Evolutionary conservation across 257 asterid species (phyloP).

Genomic region (Solanum bulbocastanum): DNA sequence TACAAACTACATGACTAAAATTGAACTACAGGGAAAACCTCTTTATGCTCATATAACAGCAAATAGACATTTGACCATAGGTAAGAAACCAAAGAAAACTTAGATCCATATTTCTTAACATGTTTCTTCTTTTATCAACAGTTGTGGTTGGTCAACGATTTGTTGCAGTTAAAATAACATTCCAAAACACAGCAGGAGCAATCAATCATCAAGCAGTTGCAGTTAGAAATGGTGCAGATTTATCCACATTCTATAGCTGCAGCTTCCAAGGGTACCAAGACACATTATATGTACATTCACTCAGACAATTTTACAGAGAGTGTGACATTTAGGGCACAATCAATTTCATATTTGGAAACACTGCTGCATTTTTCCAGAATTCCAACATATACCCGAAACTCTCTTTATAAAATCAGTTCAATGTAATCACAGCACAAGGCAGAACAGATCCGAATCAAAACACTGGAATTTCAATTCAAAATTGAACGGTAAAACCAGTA

Average conservation of each 20-base stretch:
- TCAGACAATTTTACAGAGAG: constrained; percentile 6
- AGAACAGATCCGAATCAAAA: constrained; percentile 16
- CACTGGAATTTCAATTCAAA: constrained; percentile 13
- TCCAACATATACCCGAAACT: constrained; percentile 16
- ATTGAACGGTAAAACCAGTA: constrained; percentile 11
- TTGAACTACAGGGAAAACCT: too few relatives aligned
- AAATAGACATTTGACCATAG: too few relatives aligned
- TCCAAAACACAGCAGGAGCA: constrained; percentile 8
- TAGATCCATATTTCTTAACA: not conserved
- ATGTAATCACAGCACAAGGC: constrained; percentile 24
- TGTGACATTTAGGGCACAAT: constrained; percentile 28
- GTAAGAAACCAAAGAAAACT: not conserved
- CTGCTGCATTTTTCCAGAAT: constrained; percentile 19
- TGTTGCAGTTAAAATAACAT: constrained; percentile 15
- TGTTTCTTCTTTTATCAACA: not conserved
- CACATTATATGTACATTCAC: constrained; percentile 14
- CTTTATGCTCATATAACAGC: too few relatives aligned
- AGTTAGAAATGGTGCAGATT: constrained; percentile 18
- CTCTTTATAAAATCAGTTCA: constrained; percentile 15
- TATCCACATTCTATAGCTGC: constrained; percentile 16
- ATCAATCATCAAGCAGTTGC: constrained; percentile 22
- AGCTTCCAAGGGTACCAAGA: constrained; percentile 29
- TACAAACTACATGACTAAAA: too few relatives aligned
- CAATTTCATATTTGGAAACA: constrained; percentile 26
- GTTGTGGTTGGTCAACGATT: constrained; percentile 18